A percentile compares a stretch with the other conserved stretches of the same genome.
These are phyloP conservation scores for Globisporangium megalacanthum DNA, from an alignment of 352 stramenopile species.

Conservation along the genomic window DNA sequence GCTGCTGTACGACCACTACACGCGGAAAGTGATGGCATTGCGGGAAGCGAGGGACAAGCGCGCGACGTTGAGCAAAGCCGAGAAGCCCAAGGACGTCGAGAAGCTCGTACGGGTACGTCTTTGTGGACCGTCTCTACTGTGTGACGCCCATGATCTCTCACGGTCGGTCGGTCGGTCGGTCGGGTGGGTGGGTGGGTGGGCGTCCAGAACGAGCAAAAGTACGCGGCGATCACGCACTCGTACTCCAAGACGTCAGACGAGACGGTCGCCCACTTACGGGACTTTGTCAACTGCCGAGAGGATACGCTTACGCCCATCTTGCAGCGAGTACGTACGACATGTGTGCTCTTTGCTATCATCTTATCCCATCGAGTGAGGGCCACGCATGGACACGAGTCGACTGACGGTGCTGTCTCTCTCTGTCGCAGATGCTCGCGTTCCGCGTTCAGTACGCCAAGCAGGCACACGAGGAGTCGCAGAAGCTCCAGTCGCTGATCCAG, in stretches of 20 bases:
- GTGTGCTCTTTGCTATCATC: too few species aligned
- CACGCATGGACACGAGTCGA: too few species aligned
- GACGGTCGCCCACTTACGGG: constrained; percentile 48
- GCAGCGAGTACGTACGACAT: constrained; percentile 31
- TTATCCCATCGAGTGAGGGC: too few species aligned
- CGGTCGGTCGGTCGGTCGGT: too few species aligned
- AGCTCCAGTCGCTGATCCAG: constrained; percentile 44
- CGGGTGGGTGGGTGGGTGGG: too few species aligned
- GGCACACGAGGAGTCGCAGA: constrained; percentile 42
- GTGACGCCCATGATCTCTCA: neutral
- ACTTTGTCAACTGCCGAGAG: constrained; percentile 59
- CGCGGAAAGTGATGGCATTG: constrained; percentile 58
- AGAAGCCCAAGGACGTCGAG: constrained; percentile 74
- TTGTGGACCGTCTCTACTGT: neutral
- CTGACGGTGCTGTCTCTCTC: too few species aligned
- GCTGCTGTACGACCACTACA: constrained; percentile 74
- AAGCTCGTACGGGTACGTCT: constrained; percentile 55
- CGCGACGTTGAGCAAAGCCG: constrained; percentile 30
- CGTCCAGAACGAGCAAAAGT: constrained; percentile 69
- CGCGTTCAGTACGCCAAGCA: constrained; percentile 53
- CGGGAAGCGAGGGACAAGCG: constrained; percentile 66
- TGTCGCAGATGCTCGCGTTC: constrained; percentile 46
- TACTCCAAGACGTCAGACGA: constrained; percentile 65
- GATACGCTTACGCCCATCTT: constrained; percentile 56
- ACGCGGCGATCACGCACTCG: constrained; percentile 49